Percentiles rank a stretch among this genome's conserved stretches.
These are phyloP conservation scores for Amniculicola lignicola DNA, from an alignment of 495 filamentous ascomycete genomes.

Conservation along the genomic window DNA sequence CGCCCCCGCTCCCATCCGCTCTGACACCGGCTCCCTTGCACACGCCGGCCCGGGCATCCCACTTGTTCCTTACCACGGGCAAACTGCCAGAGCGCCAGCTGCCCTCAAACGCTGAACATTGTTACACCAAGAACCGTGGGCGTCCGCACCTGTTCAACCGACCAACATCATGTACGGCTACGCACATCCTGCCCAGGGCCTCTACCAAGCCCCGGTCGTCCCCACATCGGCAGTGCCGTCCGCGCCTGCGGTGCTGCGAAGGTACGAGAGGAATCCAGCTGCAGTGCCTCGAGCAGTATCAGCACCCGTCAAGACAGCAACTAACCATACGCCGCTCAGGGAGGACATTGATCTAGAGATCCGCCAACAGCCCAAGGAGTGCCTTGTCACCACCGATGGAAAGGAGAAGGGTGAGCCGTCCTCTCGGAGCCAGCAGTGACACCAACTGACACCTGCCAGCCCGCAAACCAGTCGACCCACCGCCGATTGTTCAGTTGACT, in stretches of 20 bases:
- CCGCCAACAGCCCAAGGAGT: constrained; percentile 40
- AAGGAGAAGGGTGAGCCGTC: constrained; percentile 40
- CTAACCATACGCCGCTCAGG: constrained; percentile 3
- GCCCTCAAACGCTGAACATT: too few species aligned
- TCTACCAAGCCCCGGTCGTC: constrained; percentile 3
- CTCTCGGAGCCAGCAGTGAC: not conserved
- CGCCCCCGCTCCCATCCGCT: too few species aligned
- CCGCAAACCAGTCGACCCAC: constrained; percentile 92
- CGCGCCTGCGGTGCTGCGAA: constrained; percentile 12
- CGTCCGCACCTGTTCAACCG: not conserved
- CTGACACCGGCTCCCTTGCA: too few species aligned
- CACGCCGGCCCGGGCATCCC: too few species aligned
- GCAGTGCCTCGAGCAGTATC: constrained; percentile 1
- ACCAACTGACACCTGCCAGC: constrained; percentile 50
- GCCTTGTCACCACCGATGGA: constrained; percentile 35
- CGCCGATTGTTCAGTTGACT: constrained; percentile 82
- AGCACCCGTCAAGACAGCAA: constrained; percentile 1
- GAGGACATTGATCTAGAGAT: not conserved
- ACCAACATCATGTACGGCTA: constrained; percentile 15
- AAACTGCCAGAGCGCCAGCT: too few species aligned
- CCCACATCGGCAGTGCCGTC: constrained; percentile 5
- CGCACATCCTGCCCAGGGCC: not conserved
- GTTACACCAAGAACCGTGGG: too few species aligned
- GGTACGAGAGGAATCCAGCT: constrained; percentile 23
- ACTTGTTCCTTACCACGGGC: too few species aligned